Evolutionary conservation across 2,329 filamentous ascomycete species (phyloP), one percentile per base, ranked within the genome.

Genomic region (Fusarium fujikuroi): DNA sequence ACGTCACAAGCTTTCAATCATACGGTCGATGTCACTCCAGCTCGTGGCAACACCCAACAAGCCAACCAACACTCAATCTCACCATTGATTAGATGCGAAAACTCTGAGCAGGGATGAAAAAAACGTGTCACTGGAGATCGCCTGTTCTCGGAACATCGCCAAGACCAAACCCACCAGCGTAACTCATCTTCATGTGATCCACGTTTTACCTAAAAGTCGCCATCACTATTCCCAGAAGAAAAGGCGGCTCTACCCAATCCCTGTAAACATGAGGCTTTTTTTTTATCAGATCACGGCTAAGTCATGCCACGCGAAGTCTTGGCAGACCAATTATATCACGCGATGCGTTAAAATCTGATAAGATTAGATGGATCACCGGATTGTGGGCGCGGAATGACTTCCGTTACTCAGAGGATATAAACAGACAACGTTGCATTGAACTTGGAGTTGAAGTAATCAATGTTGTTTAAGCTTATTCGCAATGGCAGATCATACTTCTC

Each of bases 341-440:
- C 54, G 40, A 58, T 58, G 39, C 0, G 2, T 1, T 7, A 49
- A 28, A 49, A 75, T 76, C 75, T 72, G 72, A 75, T 76, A 72
- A 76, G 74, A 76, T 75, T 76, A 76, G 75, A 76, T 76, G 74
- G 56, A 53, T 54, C 71, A 44, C 46, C 63, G 46, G 62, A 58
- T 63, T 71, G 62, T 71, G 46, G 67, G 57, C 19, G 59, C 74
- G 73, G 74, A 75, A 75, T 34, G 53, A 19, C 30, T 30, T 46
- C 61, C 66, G 70, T 52, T 19, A 16, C 49, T 18, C 3, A 19
- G 1, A 37, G 0, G 7, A 25, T 58, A 70, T 32, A 61, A 71
- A 40, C n/a, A 62, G 43, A 30, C 42, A 30, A 6, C 21, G 52
- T 61, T 56, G 42, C 47, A 61, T 59, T 46, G 11, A 9, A 2